Evolutionary conservation across 2,329 filamentous ascomycete genomes (phyloP), one percentile per base, ranked within the genome.

Genomic region (Aspergillus thermomutatus): DNA sequence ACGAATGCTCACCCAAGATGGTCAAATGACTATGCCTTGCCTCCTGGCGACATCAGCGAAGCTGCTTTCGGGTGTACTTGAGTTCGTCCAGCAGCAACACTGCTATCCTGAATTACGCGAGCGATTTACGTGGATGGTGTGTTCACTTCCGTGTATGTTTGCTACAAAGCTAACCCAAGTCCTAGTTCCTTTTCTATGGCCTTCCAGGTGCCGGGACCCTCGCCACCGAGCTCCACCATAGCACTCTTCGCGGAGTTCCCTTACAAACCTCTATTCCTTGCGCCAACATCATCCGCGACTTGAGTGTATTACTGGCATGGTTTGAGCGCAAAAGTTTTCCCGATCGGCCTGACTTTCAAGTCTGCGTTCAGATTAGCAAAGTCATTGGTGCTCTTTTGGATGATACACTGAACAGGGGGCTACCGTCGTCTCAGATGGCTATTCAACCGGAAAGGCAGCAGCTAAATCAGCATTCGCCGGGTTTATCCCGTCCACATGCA

Each of bases 161-260:
- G 11, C 28, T 11, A 10, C 28, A 31, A 31, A 31, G 10, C 28
- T 31, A 31, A 31, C 10, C 28, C 3, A 31, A 10, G 28, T 11
- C 10, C 8, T 46, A 58, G 56, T 55, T 58, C 31, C 34, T 55
- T 17, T 54, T 55, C 11, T 58, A 58, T 6, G 41, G 52, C 1
- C 56, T 58, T 40, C 56, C 56, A 17, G 56, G 56, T 4, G 52
- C 56, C 6, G 49, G 56, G 11, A 58, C 47, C 6, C 56, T 58
- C 11, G 56, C 52, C 9, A 21, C 56, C 17, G 52, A 54, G 9
- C 52, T 55, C 19, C 49, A 55, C 11, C 48, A 54, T 17, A 27
- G 31, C 34, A 55, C 48, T 8, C 10, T 45, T 9, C 26, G 43
- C 6, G 41, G 48, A 23, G 28, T 34, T 1, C 52, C 48, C 3